Percentiles rank a stretch among this genome's conserved stretches.
Conservation (phyloP, 306 rosid species). For the Cucurbita moschata region DNA sequence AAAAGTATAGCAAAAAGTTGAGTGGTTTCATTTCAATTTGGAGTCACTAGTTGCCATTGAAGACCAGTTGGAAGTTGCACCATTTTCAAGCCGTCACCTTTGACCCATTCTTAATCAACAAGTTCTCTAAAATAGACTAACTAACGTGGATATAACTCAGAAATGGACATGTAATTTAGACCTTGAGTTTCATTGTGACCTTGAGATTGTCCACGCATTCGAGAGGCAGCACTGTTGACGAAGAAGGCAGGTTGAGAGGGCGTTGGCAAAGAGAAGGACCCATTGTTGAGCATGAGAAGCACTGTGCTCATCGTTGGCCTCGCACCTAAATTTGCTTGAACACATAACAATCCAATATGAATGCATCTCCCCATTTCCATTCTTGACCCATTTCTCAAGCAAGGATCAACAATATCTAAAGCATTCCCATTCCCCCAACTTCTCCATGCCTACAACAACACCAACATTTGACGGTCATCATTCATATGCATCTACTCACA, state of each 20-base stretch:
- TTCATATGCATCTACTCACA: background rate
- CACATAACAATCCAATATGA: slow-evolving; percentile 43
- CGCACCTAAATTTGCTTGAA: slow-evolving; percentile 25
- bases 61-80: no score
- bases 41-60: no score
- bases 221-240: background rate
- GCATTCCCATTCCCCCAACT: slow-evolving; percentile 25
- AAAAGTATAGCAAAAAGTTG: no score
- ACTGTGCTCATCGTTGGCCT: slow-evolving; percentile 37
- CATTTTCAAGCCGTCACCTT: no score
- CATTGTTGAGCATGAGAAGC: slow-evolving; percentile 21
- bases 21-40: no score
- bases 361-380: slow-evolving; percentile 33
- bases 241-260: slow-evolving; percentile 27
- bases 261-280: slow-evolving; percentile 8
- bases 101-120: no score
- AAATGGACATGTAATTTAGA: background rate
- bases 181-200: background rate
- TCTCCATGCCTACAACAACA: slow-evolving; percentile 31
- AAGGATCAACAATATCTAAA: slow-evolving; percentile 20
- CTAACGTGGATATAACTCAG: slow-evolving; percentile 4
- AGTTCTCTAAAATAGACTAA: background rate
- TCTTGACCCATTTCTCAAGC: background rate
- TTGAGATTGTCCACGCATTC: background rate
- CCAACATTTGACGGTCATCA: background rate